Conservation (phyloP, 441 rosid species). For the Brassica hybrid region DNA sequence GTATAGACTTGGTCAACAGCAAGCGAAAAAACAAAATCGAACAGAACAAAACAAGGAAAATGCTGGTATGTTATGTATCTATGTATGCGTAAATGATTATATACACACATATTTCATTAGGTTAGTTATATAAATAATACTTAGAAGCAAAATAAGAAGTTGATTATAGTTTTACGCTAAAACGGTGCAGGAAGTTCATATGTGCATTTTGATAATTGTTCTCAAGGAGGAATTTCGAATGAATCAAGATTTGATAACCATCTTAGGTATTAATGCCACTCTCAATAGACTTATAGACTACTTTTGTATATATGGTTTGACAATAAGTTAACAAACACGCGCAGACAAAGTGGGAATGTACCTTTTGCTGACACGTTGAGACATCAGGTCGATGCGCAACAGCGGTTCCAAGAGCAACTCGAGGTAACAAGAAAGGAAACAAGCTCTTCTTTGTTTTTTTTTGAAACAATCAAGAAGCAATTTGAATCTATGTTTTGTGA, state of each 20-base stretch:
- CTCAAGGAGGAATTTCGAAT: conserved; percentile 44
- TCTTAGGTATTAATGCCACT: conserved; percentile 45
- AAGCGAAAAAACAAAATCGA: conserved; percentile 50
- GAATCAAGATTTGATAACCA: conserved; percentile 47
- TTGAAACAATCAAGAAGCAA: not conserved
- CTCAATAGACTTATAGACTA: not conserved
- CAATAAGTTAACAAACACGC: not conserved
- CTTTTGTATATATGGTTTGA: conserved; percentile 20
- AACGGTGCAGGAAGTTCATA: conserved; percentile 50
- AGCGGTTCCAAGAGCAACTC: conserved; percentile 67
- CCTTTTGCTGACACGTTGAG: conserved; percentile 57
- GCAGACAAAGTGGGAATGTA: conserved; percentile 53
- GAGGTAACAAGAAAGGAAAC: conserved; percentile 58
- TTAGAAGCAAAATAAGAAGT: not conserved
- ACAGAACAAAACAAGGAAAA: conserved; percentile 51
- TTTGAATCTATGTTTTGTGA: not conserved
- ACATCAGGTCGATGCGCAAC: conserved; percentile 65
- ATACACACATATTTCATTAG: conserved; percentile 7
- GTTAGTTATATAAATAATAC: not conserved
- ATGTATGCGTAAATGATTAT: not conserved
- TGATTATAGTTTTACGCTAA: not conserved
- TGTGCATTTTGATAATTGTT: conserved; percentile 54
- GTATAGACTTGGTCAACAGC: conserved; percentile 86
- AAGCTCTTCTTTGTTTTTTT: not conserved
- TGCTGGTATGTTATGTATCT: conserved; percentile 44